Conservation (phyloP, 2,329 filamentous ascomycete species). For the Penicillium sp. region DNA sequence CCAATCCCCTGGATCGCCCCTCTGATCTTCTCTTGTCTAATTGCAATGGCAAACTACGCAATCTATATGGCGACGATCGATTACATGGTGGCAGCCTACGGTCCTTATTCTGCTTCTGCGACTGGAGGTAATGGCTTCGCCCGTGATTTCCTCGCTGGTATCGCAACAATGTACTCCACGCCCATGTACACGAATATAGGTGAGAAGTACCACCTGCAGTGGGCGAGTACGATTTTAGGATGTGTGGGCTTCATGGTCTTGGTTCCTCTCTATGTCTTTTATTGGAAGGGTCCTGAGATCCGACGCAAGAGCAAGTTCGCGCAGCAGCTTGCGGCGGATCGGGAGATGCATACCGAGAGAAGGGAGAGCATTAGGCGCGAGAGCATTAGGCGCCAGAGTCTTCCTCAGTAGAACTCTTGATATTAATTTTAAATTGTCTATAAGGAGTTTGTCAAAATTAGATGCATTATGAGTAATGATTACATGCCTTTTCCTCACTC, state of each 20-base stretch:
- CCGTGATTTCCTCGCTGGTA: conserved; percentile 73
- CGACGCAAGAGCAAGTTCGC: conserved; percentile 42
- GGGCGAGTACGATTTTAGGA: conserved; percentile 59
- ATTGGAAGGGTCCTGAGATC: conserved; percentile 59
- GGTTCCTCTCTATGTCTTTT: conserved; percentile 60
- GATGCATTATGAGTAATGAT: neutral
- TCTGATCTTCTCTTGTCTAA: conserved; percentile 66
- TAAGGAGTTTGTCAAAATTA: no score
- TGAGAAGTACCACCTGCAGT: conserved; percentile 51
- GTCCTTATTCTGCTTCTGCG: conserved; percentile 72
- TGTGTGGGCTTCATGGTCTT: conserved; percentile 56
- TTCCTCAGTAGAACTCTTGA: no score
- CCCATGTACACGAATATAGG: conserved; percentile 63
- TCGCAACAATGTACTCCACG: conserved; percentile 69
- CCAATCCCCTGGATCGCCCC: conserved; percentile 69
- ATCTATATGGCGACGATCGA: conserved; percentile 80
- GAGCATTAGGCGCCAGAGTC: no score
- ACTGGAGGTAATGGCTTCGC: conserved; percentile 77
- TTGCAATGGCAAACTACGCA: conserved; percentile 74
- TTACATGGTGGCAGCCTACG: conserved; percentile 77
- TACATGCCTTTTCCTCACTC: neutral
- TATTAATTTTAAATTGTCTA: no score
- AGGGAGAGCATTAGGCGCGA: conserved; percentile 23
- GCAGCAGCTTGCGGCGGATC: conserved; percentile 26
- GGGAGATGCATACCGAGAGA: conserved; percentile 13